Base-by-base conservation (phyloP, 306 rosid genomes). In the Ziziphus jujuba region DNA sequence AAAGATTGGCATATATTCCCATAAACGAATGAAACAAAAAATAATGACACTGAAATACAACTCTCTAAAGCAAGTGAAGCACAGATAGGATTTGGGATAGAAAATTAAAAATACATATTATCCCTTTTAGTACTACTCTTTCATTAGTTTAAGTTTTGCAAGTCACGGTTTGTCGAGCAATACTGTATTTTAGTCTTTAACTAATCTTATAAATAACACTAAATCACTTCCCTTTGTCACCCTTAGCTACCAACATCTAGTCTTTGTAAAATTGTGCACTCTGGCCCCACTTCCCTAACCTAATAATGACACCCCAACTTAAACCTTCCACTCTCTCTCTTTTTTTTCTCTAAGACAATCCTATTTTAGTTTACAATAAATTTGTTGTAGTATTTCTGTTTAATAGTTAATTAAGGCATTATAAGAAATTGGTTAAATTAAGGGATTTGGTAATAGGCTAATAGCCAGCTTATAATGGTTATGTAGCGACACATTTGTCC, bases 171-270 rank as follows among this genome's bases (percentile, higher is more conserved):
- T 84, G 95, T 88, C 87, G 67, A 80, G 81, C 82, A 77, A 71
- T 77, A 84, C 72, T 56, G 79, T 78, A 74, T 73, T 50, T 40
- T 73, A 74, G 48, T 77, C 58, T 80, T 74, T 77, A 71, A 74
- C 49, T 69, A 83, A 66, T 70, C 61, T 17, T 67, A 56, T 63
- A 66, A 63, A 50, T 64, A 68, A 70, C 72, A 74, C 16, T 57
- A 73, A 63, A 60, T 62, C 65, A 72, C 84, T 84, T 84, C 72
- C 56, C 55, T 40, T 80, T 86, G 91, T 84, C 84, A 23, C 71
- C 76, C 64, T 73, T 64, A 74, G 71, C 81, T 76, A 63, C 88
- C 75, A 86, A 82, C 92, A 89, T 84, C 84, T 78, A 80, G 88
- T 77, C 87, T 87, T 79, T 81, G 66, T 74, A 63, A 79, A 83